Conservation (phyloP, 352 stramenopile genomes). For the Phytophthora chlamydospora region DNA sequence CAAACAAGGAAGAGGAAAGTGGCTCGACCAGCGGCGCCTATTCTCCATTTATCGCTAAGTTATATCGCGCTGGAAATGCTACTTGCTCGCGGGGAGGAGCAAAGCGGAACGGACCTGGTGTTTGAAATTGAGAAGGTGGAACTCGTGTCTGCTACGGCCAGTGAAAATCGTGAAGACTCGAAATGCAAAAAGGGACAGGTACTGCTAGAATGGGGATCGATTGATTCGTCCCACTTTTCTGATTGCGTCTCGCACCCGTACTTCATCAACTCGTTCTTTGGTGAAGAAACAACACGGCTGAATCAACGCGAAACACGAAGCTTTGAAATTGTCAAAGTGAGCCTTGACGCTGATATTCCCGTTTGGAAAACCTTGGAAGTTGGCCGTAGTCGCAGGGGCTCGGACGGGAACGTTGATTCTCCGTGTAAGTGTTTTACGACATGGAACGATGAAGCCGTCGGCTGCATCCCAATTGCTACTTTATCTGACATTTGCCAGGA, state of each 20-base stretch:
- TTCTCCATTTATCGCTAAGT: slow-evolving; percentile 57
- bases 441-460: slow-evolving; percentile 39
- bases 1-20: slow-evolving; percentile 50
- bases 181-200: slow-evolving; percentile 40
- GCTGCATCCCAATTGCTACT: slow-evolving; percentile 38
- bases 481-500: slow-evolving; percentile 46
- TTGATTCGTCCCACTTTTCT: slow-evolving; percentile 45
- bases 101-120: slow-evolving; percentile 52
- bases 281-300: slow-evolving; percentile 51
- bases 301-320: slow-evolving; percentile 58
- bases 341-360: slow-evolving; percentile 61
- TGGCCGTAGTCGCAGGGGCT: slow-evolving; percentile 1
- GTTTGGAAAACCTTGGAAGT: slow-evolving; percentile 68
- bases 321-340: slow-evolving; percentile 78
- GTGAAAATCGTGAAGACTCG: slow-evolving; percentile 29
- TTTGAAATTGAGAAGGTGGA: slow-evolving; percentile 78
- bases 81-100: slow-evolving; percentile 34
- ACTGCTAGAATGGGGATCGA: slow-evolving; percentile 53
- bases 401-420: slow-evolving; percentile 13
- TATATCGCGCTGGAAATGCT: slow-evolving; percentile 63
- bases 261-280: slow-evolving; percentile 76
- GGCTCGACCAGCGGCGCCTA: slow-evolving; percentile 61
- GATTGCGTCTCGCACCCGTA: slow-evolving; percentile 80
- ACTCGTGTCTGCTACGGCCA: slow-evolving; percentile 42
- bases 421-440: slow-evolving; percentile 45